Conservation (phyloP, 805 yeast genomes). For the Cyberlindnera bimundalis region DNA sequence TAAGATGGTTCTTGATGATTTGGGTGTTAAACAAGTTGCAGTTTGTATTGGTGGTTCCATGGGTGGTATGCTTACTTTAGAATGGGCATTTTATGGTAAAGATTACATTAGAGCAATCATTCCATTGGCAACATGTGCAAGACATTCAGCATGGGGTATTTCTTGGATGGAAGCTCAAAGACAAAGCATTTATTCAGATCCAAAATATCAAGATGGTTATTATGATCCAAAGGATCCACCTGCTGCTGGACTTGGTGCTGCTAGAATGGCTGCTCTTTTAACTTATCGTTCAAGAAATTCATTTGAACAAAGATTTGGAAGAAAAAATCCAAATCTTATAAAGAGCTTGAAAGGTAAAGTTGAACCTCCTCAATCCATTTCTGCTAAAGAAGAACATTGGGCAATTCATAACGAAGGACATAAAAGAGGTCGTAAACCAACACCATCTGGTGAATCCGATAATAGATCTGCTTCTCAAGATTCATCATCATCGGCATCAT, state of each 20-base stretch:
- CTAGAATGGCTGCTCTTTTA: constrained; percentile 93
- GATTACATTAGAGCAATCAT: constrained; percentile 68
- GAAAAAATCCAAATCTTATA: constrained; percentile 56
- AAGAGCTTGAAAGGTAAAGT: constrained; percentile 10
- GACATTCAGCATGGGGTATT: constrained; percentile 97
- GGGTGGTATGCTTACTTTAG: constrained; percentile 97
- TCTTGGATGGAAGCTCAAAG: constrained; percentile 99
- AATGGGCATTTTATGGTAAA: constrained; percentile 71
- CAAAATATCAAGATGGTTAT: constrained; percentile 88
- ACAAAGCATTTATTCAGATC: constrained; percentile 93
- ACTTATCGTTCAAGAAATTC: constrained; percentile 92
- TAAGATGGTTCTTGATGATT: constrained; percentile 66
- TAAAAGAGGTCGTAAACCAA: constrained; percentile 28
- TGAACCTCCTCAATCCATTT: constrained; percentile 20
- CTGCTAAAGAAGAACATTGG: constrained; percentile 70
- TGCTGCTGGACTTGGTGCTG: constrained; percentile 83
- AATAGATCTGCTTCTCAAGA: constrained; percentile 30
- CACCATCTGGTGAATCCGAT: constrained; percentile 1
- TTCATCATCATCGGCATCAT: constrained; percentile 28
- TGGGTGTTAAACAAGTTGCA: constrained; percentile 79
- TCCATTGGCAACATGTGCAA: constrained; percentile 89
- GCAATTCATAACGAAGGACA: constrained; percentile 87
- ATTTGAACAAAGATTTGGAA: constrained; percentile 88
- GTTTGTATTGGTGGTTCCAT: constrained; percentile 94
- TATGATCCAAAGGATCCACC: constrained; percentile 80